A percentile compares a stretch with the other conserved stretches of the same genome.
Evolutionary conservation across 2,329 filamentous ascomycete species (phyloP).

Genomic region (Dryadomyces quercivorus): DNA sequence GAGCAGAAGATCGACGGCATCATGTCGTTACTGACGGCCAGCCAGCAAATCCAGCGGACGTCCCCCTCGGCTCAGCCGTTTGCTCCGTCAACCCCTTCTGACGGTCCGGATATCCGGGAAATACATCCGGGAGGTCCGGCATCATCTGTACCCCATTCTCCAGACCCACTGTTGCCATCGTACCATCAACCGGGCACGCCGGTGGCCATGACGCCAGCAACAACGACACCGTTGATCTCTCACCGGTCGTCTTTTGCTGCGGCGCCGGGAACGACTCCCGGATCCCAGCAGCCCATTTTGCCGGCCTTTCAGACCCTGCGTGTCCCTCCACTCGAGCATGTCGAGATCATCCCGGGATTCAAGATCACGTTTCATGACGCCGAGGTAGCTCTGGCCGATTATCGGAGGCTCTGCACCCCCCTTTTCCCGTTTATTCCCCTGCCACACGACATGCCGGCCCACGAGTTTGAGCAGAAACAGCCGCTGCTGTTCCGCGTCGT

Average conservation of each 20-base stretch:
- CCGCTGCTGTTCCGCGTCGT: slow-evolving; percentile 26
- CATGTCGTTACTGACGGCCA: slow-evolving; percentile 23
- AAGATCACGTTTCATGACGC: slow-evolving; percentile 21
- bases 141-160: not conserved
- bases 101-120: not conserved
- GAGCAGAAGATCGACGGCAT: slow-evolving; percentile 28
- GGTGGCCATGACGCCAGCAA: not conserved
- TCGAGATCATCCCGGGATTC: slow-evolving; percentile 24
- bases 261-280: not conserved
- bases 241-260: not conserved
- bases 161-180: not conserved
- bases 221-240: not conserved
- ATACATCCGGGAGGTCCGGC: not conserved
- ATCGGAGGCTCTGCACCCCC: slow-evolving; percentile 20
- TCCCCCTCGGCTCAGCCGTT: not conserved
- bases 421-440: slow-evolving; percentile 28
- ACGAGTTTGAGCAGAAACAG: slow-evolving; percentile 19
- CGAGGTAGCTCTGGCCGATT: slow-evolving; percentile 19
- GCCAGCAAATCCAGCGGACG: slow-evolving; percentile 14
- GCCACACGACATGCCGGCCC: slow-evolving; percentile 12
- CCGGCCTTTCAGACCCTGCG: not conserved
- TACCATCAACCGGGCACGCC: not conserved
- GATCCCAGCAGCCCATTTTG: not conserved
- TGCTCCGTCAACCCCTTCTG: not conserved
- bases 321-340: slow-evolving; percentile 5